Evolutionary conservation across 139 green algal genomes (phyloP), one percentile per base, ranked within the genome.

Genomic region (Microglena sp.): DNA sequence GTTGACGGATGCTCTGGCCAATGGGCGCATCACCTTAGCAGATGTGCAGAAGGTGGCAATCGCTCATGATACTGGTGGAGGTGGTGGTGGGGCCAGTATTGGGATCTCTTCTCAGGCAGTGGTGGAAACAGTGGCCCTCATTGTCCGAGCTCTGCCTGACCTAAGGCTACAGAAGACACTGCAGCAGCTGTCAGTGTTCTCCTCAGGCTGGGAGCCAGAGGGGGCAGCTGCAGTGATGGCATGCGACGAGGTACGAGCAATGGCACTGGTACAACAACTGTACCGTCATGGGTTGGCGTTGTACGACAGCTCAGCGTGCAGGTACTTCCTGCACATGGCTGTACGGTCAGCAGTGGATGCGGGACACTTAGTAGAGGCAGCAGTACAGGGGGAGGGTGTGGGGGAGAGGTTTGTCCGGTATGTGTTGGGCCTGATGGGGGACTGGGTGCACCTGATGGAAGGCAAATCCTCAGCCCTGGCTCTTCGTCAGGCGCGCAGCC

Each of bases 301-400:
- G 31, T 55, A 55, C 31, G 27, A 36, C 31, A 26, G 45, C 46
- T 4, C 15, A 2, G 29, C 15, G 29, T 21, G 4, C 24, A 45
- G 56, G 30, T 27, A 55, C 3, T 69, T 55, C 46, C 56, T 69
- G 45, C 62, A 69, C 46, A 50, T 60, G 61, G 27, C 54, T 3
- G 44, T 68, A 8, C 61, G 61, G 43, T 29, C 24, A 33, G 5
- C 26, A 15, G 1, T 5, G 11, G 15, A 40, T 1, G 15, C 27
- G 1, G 40, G 31, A 1, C 43, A 33, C 1, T 2, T 21, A n/a
- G 61, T 5, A 3, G 4, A 45, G 27, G 35, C 26, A 5, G 44
- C n/a, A n/a, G n/a, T n/a, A n/a, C n/a, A 59, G 40, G 18, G 18
- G 40, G 40, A 50, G 40, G 40, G 15, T 18, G 40, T n/a, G 18